Conservation (phyloP, 2,329 filamentous ascomycete species). For the Drechslerella dactyloides region DNA sequence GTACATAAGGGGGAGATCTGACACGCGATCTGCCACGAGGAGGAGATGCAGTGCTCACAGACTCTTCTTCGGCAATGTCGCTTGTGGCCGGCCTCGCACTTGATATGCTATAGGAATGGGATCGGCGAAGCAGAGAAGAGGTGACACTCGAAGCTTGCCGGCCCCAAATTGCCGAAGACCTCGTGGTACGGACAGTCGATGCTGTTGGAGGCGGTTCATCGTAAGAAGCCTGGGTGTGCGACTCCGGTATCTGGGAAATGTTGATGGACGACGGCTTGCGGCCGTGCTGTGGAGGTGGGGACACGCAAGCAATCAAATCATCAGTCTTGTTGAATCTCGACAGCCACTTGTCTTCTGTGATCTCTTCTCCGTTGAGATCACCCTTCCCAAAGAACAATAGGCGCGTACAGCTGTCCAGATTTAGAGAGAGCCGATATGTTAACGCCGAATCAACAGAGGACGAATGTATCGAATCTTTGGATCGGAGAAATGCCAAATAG, state of each 20-base stretch:
- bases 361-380: slow-evolving; percentile 42
- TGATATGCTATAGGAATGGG: slow-evolving; percentile 41
- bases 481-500: slow-evolving; percentile 45
- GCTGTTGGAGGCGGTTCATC: slow-evolving; percentile 43
- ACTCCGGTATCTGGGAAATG: slow-evolving; percentile 40
- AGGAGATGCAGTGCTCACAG: slow-evolving; percentile 38
- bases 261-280: slow-evolving; percentile 36
- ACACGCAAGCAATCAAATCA: slow-evolving; percentile 43
- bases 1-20: slow-evolving; percentile 26
- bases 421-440: slow-evolving; percentile 36
- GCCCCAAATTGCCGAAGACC: slow-evolving; percentile 43
- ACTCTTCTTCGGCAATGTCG: slow-evolving; percentile 48
- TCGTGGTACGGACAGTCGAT: slow-evolving; percentile 29
- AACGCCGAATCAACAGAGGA: slow-evolving; percentile 45
- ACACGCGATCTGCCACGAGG: slow-evolving; percentile 41
- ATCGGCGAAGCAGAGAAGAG: slow-evolving; percentile 35
- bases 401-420: slow-evolving; percentile 42
- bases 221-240: slow-evolving; percentile 29
- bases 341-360: slow-evolving; percentile 46
- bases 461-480: slow-evolving; percentile 46
- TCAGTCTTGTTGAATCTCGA: slow-evolving; percentile 46
- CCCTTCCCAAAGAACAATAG: slow-evolving; percentile 46
- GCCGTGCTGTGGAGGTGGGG: slow-evolving; percentile 33
- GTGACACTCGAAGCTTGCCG: slow-evolving; percentile 41
- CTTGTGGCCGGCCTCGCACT: slow-evolving; percentile 36